Evolutionary conservation across 345 rosid genomes (phyloP), one percentile per base, ranked within the genome.

Genomic region (Sisymbrium irio): DNA sequence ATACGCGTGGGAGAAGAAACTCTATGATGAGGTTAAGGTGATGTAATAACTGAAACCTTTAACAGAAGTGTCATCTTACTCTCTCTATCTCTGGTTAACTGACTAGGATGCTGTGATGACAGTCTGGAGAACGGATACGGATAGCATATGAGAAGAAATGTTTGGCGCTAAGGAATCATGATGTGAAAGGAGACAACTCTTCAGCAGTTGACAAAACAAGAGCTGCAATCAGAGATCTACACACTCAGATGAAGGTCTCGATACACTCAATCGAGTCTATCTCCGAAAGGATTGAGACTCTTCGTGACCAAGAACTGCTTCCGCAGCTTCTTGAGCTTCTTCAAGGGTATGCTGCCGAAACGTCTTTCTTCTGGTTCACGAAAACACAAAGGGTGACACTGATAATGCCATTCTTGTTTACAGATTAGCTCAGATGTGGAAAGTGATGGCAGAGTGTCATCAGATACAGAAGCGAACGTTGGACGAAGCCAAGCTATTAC

Each of bases 371-470:
- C 37, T 30, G 1, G 22, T 6, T 27, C 22, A 1, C 0, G 1
- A 5, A 30, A 32, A 42, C 18, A 47, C 1, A 71, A 27, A 27
- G 14, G 30, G 13, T 12, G 56, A 41, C 57, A 22, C 4, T 56
- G 53, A 58, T 28, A 27, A 39, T 39, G 42, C 7, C 19, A 13
- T 40, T 51, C 32, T 66, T 27, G 0, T 27, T 2, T 2, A 64
- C 91, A 94, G 98, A 76, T 75, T 94, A 79, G 77, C 86, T 57
- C 79, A 75, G 56, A 94, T 94, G 97, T 94, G 98, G 98, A 91
- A 88, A 82, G 88, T 85, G 77, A 91, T 94, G 97, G 91, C 96
- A 55, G 93, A 88, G 72, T 83, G 96, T 73, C 98, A 94, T 77
- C 90, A 82, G 54, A 77, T 80, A 40, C 98, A 94, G 76, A 91